Base-by-base conservation (phyloP, 148 eudicot species). In the Arbutus unedo region DNA sequence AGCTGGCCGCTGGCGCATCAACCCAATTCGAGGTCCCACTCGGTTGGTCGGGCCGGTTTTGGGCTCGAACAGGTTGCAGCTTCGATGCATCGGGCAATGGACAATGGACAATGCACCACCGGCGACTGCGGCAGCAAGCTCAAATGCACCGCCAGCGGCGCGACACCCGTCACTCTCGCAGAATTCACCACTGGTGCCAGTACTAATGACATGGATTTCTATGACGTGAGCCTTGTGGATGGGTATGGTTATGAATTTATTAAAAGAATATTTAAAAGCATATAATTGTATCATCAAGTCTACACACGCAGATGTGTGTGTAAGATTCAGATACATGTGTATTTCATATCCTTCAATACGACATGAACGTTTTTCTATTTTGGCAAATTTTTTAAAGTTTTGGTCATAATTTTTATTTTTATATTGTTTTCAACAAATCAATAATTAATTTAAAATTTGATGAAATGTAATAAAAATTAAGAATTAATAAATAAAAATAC, bases 41-140 rank as follows among this genome's bases (percentile, higher is more conserved):
- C 0, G 95, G 93, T 23, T 95, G 96, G 98, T 95, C 98, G 0
- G 98, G 98, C 62, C 87, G 98, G 3, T 91, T 95, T 85, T 95
- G 98, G 98, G 95, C 86, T 15, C 77, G 98, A 19, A 95, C 98
- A 4, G 93, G 93, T n/a, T 93, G 98, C 89, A 89, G 47, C 81
- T 92, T 95, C 75, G 90, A 89, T 80, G 82, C 10, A 23, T 14
- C 84, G 8, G 89, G 92, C 4, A 57, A 74, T 5, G 89, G 90
- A 8, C 4, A 57, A 74, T 5, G 89, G 90, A 8, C 84, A 50
- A 1, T 90, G 92, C 87, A 6, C 49, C n/a, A 88, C 92, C 8
- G 92, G 92, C 13, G 90, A 90, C 73, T 90, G 92, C 44, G 91
- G 92, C 10, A 80, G 84, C 59, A 6, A 18, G 38, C 83, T 81